phyloP scores from a whole-genome alignment of 257 asterid species.

The Nicotiana obtusifolia region DNA sequence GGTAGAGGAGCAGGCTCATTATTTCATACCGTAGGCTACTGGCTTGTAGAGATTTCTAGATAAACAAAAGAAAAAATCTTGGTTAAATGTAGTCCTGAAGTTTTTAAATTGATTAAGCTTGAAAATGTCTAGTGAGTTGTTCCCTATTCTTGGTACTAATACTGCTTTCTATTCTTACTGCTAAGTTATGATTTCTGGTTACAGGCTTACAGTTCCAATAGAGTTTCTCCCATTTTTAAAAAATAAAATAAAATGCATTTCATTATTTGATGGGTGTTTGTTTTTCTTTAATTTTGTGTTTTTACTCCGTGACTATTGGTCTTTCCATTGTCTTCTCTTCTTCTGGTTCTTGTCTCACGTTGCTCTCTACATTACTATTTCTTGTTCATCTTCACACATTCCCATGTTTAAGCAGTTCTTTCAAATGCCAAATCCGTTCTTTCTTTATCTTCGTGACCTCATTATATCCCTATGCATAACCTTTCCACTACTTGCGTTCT shows the following conservation, averaged over 20 bases:
- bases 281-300: neutral
- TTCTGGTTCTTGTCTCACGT: neutral
- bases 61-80: neutral
- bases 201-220: neutral
- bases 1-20: no score
- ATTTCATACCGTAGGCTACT: no score
- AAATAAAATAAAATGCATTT: neutral
- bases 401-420: neutral
- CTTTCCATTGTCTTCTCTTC: neutral
- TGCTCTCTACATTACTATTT: neutral
- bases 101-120: neutral
- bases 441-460: neutral
- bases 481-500: neutral
- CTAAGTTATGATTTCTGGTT: neutral
- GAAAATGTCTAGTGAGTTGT: neutral
- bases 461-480: neutral
- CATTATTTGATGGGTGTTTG: slow-evolving; percentile 1
- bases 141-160: neutral
- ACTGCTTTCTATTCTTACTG: neutral
- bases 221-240: neutral
- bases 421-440: slow-evolving; percentile 3
- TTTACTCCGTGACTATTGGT: neutral
- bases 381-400: neutral
- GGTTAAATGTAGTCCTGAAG: neutral
- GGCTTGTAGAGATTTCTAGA: no score